A percentile compares a stretch with the other conserved stretches of the same genome.
These are phyloP conservation scores for Globisporangium heterothallicum DNA, from an alignment of 352 stramenopile genomes.

Conservation along the genomic window DNA sequence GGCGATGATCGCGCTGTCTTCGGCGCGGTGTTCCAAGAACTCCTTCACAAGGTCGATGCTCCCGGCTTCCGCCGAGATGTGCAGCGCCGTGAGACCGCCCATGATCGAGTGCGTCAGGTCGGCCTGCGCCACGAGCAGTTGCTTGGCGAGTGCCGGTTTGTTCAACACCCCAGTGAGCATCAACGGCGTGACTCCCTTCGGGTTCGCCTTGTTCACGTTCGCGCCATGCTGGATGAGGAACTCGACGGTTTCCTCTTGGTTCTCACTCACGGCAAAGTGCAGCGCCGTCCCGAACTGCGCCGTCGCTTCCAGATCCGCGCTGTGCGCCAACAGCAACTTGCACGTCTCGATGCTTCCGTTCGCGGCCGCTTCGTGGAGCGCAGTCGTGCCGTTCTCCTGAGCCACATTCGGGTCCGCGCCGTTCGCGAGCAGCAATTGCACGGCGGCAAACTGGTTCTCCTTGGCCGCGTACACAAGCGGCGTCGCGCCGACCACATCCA, in stretches of 20 bases:
- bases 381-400: conserved; percentile 54
- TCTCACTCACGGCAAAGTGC: conserved; percentile 80
- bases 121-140: conserved; percentile 44
- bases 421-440: conserved; percentile 58
- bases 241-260: conserved; percentile 70
- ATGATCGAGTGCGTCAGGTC: conserved; percentile 48
- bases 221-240: conserved; percentile 53
- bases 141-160: conserved; percentile 54
- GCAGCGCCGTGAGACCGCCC: conserved; percentile 60
- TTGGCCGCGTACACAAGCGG: conserved; percentile 67
- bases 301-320: conserved; percentile 45
- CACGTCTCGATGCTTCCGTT: conserved; percentile 61
- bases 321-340: conserved; percentile 50
- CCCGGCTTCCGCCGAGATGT: conserved; percentile 73
- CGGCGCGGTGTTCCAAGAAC: conserved; percentile 40
- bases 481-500: conserved; percentile 69
- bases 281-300: conserved; percentile 71
- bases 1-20: conserved; percentile 43
- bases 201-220: conserved; percentile 61
- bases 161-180: conserved; percentile 77
- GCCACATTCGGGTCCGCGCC: conserved; percentile 46
- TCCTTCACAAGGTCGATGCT: conserved; percentile 52
- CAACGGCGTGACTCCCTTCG: conserved; percentile 64
- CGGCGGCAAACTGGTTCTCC: conserved; percentile 69
- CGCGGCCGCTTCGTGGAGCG: conserved; percentile 64